phyloP scores from a whole-genome alignment of 495 filamentous ascomycete genomes.

The Cercophora sp. region DNA sequence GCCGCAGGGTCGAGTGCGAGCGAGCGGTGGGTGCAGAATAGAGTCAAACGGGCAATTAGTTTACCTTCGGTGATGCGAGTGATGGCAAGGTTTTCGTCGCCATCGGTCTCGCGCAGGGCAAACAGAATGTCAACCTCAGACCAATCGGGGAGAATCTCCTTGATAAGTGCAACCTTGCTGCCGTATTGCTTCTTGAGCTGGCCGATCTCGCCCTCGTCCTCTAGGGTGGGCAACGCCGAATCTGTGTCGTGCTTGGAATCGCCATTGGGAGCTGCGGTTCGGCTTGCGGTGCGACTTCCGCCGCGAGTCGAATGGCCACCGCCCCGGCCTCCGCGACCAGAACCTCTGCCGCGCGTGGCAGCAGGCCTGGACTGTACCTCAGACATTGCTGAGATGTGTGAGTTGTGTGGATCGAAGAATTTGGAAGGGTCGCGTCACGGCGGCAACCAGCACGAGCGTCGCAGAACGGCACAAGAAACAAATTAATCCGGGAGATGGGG shows the following conservation, averaged over 20 bases:
- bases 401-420: constrained; percentile 24
- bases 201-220: constrained; percentile 87
- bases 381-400: constrained; percentile 66
- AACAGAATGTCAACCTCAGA: constrained; percentile 88
- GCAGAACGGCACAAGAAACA: constrained; percentile 29
- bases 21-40: background rate
- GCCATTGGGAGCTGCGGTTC: constrained; percentile 40
- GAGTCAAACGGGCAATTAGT: constrained; percentile 15
- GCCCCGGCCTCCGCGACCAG: constrained; percentile 63
- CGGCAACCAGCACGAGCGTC: constrained; percentile 20
- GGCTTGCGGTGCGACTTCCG: constrained; percentile 55
- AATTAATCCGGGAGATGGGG: constrained; percentile 23
- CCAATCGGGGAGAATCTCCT: constrained; percentile 90
- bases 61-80: constrained; percentile 89
- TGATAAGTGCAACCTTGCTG: constrained; percentile 66
- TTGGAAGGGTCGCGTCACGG: constrained; percentile 44
- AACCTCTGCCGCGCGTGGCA: constrained; percentile 45
- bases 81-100: constrained; percentile 78
- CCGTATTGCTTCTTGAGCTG: constrained; percentile 87
- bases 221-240: constrained; percentile 46
- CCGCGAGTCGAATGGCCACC: constrained; percentile 74
- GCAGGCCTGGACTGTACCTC: constrained; percentile 80
- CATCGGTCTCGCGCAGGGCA: constrained; percentile 85
- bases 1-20: constrained; percentile 8
- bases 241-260: constrained; percentile 59